Evolutionary conservation across 2,329 filamentous ascomycete genomes (phyloP).

Genomic region (Rugonectria rugulosa): DNA sequence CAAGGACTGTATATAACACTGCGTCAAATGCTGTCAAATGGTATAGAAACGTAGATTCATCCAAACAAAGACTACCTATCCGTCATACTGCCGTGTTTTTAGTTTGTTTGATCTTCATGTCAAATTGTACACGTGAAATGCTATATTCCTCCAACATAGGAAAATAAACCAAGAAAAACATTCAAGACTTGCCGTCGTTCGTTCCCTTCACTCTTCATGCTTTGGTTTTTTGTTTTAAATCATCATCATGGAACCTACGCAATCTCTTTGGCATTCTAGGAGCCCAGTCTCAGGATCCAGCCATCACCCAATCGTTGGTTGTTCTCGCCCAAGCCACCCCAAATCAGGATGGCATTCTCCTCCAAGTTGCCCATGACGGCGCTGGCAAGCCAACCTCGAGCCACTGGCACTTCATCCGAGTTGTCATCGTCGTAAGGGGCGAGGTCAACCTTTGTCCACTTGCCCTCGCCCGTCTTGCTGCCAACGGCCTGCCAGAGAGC

Average conservation of each 20-base stretch:
- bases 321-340: constrained; percentile 63
- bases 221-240: constrained; percentile 11
- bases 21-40: constrained; percentile 35
- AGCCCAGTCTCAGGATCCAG: constrained; percentile 67
- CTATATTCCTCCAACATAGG: constrained; percentile 23
- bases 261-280: constrained; percentile 18
- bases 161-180: constrained; percentile 5
- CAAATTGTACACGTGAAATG: constrained; percentile 22
- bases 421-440: constrained; percentile 61
- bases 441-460: constrained; percentile 60
- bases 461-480: constrained; percentile 63
- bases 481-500: constrained; percentile 63
- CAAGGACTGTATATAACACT: constrained; percentile 39
- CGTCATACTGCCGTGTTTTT: constrained; percentile 8
- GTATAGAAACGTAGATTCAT: constrained; percentile 37
- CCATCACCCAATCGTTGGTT: constrained; percentile 65
- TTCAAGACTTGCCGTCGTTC: not conserved
- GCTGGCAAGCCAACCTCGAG: constrained; percentile 66
- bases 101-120: constrained; percentile 3
- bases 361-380: constrained; percentile 66
- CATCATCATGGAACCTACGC: constrained; percentile 13
- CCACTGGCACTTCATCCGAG: constrained; percentile 55
- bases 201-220: not conserved
- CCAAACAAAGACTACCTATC: constrained; percentile 12
- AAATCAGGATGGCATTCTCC: constrained; percentile 65